These are phyloP conservation scores for Saccharomyces hybrid DNA, from an alignment of 1,139 yeast genomes.

Conservation along the genomic window DNA sequence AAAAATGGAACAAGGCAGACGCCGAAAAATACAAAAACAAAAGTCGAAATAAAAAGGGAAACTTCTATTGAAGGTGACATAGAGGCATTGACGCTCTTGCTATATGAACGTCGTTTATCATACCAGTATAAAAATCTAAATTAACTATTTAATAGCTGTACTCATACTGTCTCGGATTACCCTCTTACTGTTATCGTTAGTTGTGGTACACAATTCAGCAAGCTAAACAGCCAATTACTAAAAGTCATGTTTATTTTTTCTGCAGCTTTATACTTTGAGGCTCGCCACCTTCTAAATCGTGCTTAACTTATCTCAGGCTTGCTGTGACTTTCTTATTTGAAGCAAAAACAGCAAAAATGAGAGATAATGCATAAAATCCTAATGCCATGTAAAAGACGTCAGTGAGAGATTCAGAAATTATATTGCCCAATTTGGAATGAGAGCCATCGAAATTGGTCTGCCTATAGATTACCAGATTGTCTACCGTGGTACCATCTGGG, in stretches of 20 bases:
- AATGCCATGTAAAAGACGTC: constrained; percentile 2
- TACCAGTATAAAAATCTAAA: background rate
- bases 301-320: background rate
- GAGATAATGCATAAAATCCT: background rate
- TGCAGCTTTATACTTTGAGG: background rate
- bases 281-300: background rate
- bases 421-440: background rate
- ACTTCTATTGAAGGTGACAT: background rate
- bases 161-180: background rate
- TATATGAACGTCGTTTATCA: background rate
- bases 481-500: constrained; percentile 1
- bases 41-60: background rate
- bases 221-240: background rate
- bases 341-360: constrained; percentile 1
- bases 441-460: background rate
- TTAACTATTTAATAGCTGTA: background rate
- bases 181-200: background rate
- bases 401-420: background rate
- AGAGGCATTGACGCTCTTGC: background rate
- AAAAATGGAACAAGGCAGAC: background rate
- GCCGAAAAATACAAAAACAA: background rate
- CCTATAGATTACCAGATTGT: background rate
- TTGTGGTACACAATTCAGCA: background rate
- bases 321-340: background rate
- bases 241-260: background rate